Evolutionary conservation across 2,329 filamentous ascomycete genomes (phyloP).

Genomic region (Elsinoe necatrix): DNA sequence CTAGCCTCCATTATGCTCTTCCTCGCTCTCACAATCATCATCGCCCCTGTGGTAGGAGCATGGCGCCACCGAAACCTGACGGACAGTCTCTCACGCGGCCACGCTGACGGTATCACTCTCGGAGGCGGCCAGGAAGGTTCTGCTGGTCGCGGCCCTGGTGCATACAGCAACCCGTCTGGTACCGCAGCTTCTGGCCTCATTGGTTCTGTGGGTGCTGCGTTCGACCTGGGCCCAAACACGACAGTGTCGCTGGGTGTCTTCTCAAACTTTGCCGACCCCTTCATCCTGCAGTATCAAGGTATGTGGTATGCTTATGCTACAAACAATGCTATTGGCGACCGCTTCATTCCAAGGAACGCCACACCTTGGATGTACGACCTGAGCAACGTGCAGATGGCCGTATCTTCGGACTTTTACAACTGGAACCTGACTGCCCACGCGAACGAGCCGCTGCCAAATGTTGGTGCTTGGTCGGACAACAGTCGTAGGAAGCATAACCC

Average conservation of each 20-base stretch:
- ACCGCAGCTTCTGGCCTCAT: background rate
- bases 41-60: constrained; percentile 22
- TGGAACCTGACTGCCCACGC: constrained; percentile 26
- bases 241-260: constrained; percentile 6
- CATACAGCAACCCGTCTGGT: background rate
- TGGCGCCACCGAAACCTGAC: background rate
- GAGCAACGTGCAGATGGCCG: constrained; percentile 33
- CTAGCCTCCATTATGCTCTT: constrained; percentile 17
- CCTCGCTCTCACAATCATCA: constrained; percentile 21
- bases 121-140: background rate
- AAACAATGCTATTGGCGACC: constrained; percentile 26
- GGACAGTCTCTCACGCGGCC: background rate
- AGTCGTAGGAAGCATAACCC: constrained; percentile 17
- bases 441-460: constrained; percentile 27
- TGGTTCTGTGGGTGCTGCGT: background rate
- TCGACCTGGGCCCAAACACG: background rate
- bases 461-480: constrained; percentile 22
- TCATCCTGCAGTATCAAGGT: constrained; percentile 26
- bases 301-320: constrained; percentile 34
- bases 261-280: constrained; percentile 34
- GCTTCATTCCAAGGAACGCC: constrained; percentile 11
- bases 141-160: background rate
- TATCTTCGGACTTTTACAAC: constrained; percentile 29
- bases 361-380: constrained; percentile 23
- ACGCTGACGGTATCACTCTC: constrained; percentile 5